Base-by-base conservation (phyloP, 768 basidiomycete genomes). In the Lentinula edodes region DNA sequence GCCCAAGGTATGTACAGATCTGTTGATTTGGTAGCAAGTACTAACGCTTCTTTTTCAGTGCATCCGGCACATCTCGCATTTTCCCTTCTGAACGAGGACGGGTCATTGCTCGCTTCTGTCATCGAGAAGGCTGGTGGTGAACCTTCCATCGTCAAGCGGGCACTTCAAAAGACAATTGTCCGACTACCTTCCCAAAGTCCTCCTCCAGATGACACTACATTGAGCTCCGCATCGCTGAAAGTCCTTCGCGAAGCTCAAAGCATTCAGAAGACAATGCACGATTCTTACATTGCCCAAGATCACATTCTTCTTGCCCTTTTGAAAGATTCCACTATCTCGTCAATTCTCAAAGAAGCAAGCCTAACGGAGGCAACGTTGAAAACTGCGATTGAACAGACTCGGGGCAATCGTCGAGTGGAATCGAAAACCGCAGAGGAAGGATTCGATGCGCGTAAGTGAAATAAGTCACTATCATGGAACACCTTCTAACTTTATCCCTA, bases 251-350 rank as follows among this genome's bases (percentile, higher is more conserved):
- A 90, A 63, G 93, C 93, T 0, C 87, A 90, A 63, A 81, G 77
- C 12, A 74, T 91, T 28, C 89, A 90, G 69, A 93, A 92, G 78
- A 88, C 79, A 5, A 90, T 89, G 88, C 88, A 90, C 69, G 94
- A 95, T 72, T 88, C 88, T 1, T 97, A 92, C 73, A 89, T 98
- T 62, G 94, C 95, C 0, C 91, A 95, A 72, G 94, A 98, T 64
- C 95, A 97, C 70, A 74, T 98, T 53, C 80, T 98, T 32, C 85
- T 94, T 28, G 93, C 92, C 0, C 83, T 98, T 54, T 68, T 93
- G 66, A 87, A 91, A 65, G 91, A 95, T 61, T 59, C 83, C 0
- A 80, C 83, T 2, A 83, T 98, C 61, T 72, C 80, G 13, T 71
- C 81, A 32, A 72, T 94, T 15, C 73, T 97, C 66, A 95, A 92